Percentiles rank a stretch among this genome's conserved stretches.
These are phyloP conservation scores for Hypholoma fasciculare DNA, from an alignment of 768 basidiomycete species.

Conservation along the genomic window DNA sequence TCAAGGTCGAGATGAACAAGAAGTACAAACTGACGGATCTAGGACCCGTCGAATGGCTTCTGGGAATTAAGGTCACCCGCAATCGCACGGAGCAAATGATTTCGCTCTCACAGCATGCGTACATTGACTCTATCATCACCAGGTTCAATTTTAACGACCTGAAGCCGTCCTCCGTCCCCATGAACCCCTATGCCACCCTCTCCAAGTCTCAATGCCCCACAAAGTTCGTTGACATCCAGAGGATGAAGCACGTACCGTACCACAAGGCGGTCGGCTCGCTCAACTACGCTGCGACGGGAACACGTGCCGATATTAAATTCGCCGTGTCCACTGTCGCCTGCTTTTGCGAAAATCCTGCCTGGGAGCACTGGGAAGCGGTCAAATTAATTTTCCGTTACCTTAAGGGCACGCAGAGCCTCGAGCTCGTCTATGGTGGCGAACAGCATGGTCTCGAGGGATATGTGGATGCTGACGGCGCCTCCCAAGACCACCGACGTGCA, in stretches of 20 bases:
- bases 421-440: conserved; percentile 10
- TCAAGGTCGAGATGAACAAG: no score
- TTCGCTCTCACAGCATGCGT: conserved; percentile 29
- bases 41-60: conserved; percentile 21
- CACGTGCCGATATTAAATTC: conserved; percentile 7
- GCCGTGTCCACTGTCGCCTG: background rate
- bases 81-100: conserved; percentile 22
- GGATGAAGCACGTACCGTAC: conserved; percentile 25
- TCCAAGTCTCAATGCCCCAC: conserved; percentile 14
- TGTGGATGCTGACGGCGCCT: conserved; percentile 3
- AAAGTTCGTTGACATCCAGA: conserved; percentile 8
- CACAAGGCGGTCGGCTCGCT: conserved; percentile 26
- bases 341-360: background rate
- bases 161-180: conserved; percentile 16
- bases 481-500: conserved; percentile 1
- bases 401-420: conserved; percentile 2
- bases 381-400: conserved; percentile 9
- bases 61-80: conserved; percentile 30
- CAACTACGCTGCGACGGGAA: conserved; percentile 7
- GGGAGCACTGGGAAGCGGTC: conserved; percentile 8
- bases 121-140: conserved; percentile 26
- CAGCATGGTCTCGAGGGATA: background rate
- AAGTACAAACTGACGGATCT: conserved; percentile 16
- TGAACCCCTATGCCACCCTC: conserved; percentile 6
- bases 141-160: conserved; percentile 18